Conservation (phyloP, 805 yeast species). For the Blastobotrys mokoenaii region DNA sequence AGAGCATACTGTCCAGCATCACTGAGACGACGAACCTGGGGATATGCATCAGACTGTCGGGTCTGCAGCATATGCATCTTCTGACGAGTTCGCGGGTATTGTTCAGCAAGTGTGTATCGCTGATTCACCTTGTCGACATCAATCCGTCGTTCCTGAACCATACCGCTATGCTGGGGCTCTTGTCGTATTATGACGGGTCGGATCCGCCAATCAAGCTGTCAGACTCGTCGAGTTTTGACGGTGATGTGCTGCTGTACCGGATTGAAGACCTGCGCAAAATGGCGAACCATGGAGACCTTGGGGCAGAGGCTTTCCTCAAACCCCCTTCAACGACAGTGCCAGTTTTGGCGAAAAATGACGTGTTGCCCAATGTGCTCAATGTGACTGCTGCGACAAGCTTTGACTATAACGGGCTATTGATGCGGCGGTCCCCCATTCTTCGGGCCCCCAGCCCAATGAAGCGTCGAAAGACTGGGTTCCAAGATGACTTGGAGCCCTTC, state of each 20-base stretch:
- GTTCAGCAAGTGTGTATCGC: not conserved
- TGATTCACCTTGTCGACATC: conserved; percentile 5
- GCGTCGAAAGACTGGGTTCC: conserved; percentile 4
- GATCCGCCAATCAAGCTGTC: not conserved
- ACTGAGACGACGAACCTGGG: not conserved
- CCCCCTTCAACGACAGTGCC: not conserved
- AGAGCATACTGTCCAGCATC: not conserved
- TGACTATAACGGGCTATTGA: not conserved
- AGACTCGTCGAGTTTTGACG: not conserved
- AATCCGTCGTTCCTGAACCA: conserved; percentile 5
- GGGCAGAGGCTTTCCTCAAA: not conserved
- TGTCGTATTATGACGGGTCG: conserved; percentile 1
- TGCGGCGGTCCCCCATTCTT: not conserved
- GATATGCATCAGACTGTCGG: not conserved
- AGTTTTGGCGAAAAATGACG: not conserved
- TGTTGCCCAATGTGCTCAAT: not conserved
- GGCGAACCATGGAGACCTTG: not conserved
- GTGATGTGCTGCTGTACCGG: not conserved
- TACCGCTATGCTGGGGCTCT: not conserved
- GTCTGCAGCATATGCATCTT: conserved; percentile 1
- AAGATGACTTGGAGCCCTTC: conserved; percentile 1
- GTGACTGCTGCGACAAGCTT: not conserved
- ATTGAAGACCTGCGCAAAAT: not conserved
- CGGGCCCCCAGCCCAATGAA: not conserved
- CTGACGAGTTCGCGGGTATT: not conserved